Conservation (phyloP, 768 basidiomycete genomes). For the Kwoniella botswanensis region DNA sequence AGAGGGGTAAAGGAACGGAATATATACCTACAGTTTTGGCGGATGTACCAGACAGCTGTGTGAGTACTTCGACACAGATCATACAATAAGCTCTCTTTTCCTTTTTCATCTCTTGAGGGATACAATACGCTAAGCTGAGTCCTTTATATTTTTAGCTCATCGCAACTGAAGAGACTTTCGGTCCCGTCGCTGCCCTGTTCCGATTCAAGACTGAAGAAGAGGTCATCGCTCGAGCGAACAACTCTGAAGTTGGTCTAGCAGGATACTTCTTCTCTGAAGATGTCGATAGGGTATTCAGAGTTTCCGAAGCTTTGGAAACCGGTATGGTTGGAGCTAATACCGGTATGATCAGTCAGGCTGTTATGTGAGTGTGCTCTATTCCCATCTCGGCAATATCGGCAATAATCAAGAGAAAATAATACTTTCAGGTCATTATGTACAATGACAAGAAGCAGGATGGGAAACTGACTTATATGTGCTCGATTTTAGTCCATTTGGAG, state of each 20-base stretch:
- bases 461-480: constrained; percentile 1
- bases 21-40: constrained; percentile 78
- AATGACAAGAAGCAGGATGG: not conserved
- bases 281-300: constrained; percentile 86
- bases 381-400: not conserved
- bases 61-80: constrained; percentile 18
- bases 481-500: constrained; percentile 38
- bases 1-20: constrained; percentile 63
- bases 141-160: constrained; percentile 58
- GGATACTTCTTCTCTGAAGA: constrained; percentile 93
- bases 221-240: constrained; percentile 76
- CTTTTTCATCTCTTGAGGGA: not conserved
- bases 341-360: constrained; percentile 52
- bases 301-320: constrained; percentile 91
- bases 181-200: constrained; percentile 67
- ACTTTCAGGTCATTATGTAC: too few relatives aligned
- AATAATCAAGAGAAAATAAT: too few relatives aligned
- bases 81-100: not conserved
- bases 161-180: constrained; percentile 90
- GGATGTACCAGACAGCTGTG: constrained; percentile 74
- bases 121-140: constrained; percentile 16
- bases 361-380: constrained; percentile 41
- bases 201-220: constrained; percentile 95
- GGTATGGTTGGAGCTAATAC: constrained; percentile 70
- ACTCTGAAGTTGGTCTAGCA: constrained; percentile 80